Evolutionary conservation across 1,284 basidiomycete species (phyloP), one percentile per base, ranked within the genome.

Genomic region (Calocybe gambosa): DNA sequence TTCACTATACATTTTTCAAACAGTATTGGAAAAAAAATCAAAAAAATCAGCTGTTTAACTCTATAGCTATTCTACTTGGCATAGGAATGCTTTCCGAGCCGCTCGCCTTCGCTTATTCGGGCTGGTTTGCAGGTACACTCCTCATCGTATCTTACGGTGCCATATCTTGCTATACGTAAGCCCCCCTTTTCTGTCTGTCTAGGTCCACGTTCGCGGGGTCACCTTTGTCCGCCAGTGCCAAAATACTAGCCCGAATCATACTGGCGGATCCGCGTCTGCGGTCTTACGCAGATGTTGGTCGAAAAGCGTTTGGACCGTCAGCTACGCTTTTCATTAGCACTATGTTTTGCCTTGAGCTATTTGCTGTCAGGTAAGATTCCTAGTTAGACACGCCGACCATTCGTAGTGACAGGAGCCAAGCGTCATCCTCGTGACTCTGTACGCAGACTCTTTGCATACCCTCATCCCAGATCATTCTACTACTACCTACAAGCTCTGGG

Each of bases 31-130:
- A 37, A 25, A 47, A 36, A 46, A 16, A 8, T 19, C 36, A 25
- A 47, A 36, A 46, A 16, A 8, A 18, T 35, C 53, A 91, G 88
- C 68, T 95, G n/a, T 94, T 94, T 70, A 95, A 95, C 58, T 84
- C 87, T 6, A 87, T 86, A 39, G 91, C 89, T 7, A 88, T 93
- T 20, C 69, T 94, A 8, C 72, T 93, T 6, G 93, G 93, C 4
- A 88, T 95, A 52, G 93, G 93, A 1, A 85, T 96, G 71, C 74
- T 95, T 1, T 92, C 89, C 1, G 86, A 93, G 62, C 90, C 93
- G 0, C 72, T 93, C 15, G 91, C 91, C 0, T 93, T 93, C 60
- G 80, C 88, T 1, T 90, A 88, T 56, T 82, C 90, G 0, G 92
- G 92, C 5, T 94, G 92, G 92, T 71, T 85, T 19, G 72, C 74